Evolutionary conservation across 2,329 filamentous ascomycete species (phyloP), one percentile per base, ranked within the genome.

Genomic region (Paraphaeosphaeria sporulosa): DNA sequence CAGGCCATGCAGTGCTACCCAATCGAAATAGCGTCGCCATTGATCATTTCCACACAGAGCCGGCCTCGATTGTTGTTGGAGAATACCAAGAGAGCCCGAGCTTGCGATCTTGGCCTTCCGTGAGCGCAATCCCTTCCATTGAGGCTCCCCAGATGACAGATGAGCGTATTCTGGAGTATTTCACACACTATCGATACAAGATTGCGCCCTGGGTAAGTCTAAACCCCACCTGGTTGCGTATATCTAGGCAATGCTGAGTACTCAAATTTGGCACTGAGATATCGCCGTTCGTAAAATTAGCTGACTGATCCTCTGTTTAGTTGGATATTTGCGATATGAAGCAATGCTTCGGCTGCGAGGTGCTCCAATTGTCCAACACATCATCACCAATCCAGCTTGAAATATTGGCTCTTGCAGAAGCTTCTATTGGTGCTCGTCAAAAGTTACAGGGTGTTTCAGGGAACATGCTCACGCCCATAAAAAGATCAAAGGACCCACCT

Each of bases 261-360:
- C 9, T 9, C 10, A 44, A 23, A 2, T 43, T 43, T 43, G 17
- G 40, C 4, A 7, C 8, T 19, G 19, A 3, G 13, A 44, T 30
- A n/a, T 10, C 17, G 21, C 25, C 21, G 21, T 47, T 13, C 13
- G 12, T n/a, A 42, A 10, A 27, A 52, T 3, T 7, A 13, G 21
- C 23, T 43, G 21, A 42, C 34, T 43, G 34, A 52, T 6, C 1
- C 23, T 34, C 15, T 10, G 8, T 13, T 5, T 48, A 83, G 83
- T 80, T 87, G 3, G 85, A 87, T 65, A 87, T 86, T 71, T 86
- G 86, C 54, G 85, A 87, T 59, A 77, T 79, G 30, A 75, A 82
- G 15, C 81, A 82, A 13, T 81, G 82, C 47, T 87, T 87, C 65
- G 82, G 83, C 19, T 80, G 83, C 1, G 79, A 83, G 12, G 75